Evolutionary conservation across 331 rosid species (phyloP), one percentile per base, ranked within the genome.

Genomic region (Stylosanthes scabra): DNA sequence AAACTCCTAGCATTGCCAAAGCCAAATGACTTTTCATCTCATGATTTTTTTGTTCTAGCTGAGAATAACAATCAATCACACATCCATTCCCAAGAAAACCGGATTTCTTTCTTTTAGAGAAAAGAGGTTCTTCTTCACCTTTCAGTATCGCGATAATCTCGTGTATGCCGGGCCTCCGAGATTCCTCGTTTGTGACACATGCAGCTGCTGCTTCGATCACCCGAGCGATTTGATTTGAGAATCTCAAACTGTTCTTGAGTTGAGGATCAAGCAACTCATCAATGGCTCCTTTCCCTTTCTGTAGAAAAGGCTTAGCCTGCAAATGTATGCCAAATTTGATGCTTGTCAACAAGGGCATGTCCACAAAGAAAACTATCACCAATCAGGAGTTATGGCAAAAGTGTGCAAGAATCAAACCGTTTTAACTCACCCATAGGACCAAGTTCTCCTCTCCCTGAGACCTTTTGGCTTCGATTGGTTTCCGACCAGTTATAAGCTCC

Each of bases 21-120:
- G 96, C 96, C 68, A 91, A 77, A 81, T 94, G 99, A 74, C 93
- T 82, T 80, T 78, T 90, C 96, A 91, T 87, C 85, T 94, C 97
- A 70, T 82, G 85, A 27, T 88, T 85, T 25, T 91, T 76, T 78
- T 85, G 88, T 25, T 83, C 90, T 70, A 79, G 75, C 67, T 89
- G 93, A 59, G 96, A 66, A 78, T 89, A 85, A 72, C 97, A 89
- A 78, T 91, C 96, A 51, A 85, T 79, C 59, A 84, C 89, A 42
- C 86, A 83, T 55, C 97, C 97, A 54, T 86, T 89, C 7, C 94
- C 96, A 12, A 85, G 84, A 83, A 89, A 87, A 71, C 91, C 63
- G 13, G 90, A 74, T 83, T 82, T 89, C 87, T 91, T 91, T 73
- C 83, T 84, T 81, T 71, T 88, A 62, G 89, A 85, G 46, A 76